Conservation (phyloP, 2,329 filamentous ascomycete genomes). For the Cordyceps javanica region DNA sequence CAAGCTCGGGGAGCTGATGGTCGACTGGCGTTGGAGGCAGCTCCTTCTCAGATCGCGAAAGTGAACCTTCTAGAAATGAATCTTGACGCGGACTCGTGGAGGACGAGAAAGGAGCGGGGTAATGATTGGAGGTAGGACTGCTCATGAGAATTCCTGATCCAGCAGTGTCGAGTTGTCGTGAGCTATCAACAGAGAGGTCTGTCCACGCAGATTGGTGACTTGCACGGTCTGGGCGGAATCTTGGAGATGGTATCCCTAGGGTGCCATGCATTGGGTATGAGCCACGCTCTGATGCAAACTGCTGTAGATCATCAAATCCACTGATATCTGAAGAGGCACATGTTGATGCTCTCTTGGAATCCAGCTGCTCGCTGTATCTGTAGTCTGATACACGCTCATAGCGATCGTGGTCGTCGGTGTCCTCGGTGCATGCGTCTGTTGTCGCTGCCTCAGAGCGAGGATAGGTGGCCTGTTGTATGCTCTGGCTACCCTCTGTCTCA, state of each 20-base stretch:
- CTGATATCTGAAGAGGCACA: conserved; percentile 34
- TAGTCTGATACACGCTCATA: conserved; percentile 24
- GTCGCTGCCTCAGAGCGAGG: conserved; percentile 25
- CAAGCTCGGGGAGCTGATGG: conserved; percentile 43
- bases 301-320: conserved; percentile 23
- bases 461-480: conserved; percentile 20
- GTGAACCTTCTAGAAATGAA: background rate
- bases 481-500: conserved; percentile 25
- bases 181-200: conserved; percentile 51
- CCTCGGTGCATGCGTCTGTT: conserved; percentile 32
- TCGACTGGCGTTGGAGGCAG: conserved; percentile 20
- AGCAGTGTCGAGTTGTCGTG: conserved; percentile 25
- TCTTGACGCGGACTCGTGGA: conserved; percentile 1
- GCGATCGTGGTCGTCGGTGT: conserved; percentile 26
- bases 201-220: conserved; percentile 57
- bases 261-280: conserved; percentile 33
- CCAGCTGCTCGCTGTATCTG: conserved; percentile 23
- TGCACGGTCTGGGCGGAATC: conserved; percentile 37
- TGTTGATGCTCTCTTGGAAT: conserved; percentile 32
- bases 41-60: conserved; percentile 19
- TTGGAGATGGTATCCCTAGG: conserved; percentile 41
- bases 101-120: background rate
- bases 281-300: conserved; percentile 21
- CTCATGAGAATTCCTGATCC: conserved; percentile 4
- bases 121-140: background rate